Base-by-base conservation (phyloP, 129 eudicot genomes). In the Logfia minima region DNA sequence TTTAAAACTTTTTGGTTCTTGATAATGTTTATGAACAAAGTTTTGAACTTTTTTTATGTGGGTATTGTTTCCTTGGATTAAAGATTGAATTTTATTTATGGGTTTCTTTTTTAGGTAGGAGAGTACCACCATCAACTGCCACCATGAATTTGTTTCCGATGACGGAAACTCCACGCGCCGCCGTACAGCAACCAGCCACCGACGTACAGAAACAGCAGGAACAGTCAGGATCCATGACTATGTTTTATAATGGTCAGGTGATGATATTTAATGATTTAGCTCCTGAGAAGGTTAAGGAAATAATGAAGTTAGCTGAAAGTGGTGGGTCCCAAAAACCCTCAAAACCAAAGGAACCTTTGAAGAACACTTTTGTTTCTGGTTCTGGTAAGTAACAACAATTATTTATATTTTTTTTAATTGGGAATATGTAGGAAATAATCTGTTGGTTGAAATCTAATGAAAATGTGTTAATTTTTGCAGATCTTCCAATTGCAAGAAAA, bases 401-500 rank as follows among this genome's bases (percentile, higher is more conserved):
- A 22, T 48, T 48, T 62, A 8, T 4, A 5, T 64, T 17, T 26
- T 22, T 53, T 14, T 5, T 2, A 45, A 7, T 69, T 21, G 41
- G n/a, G 13, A 22, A 6, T 5, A 23, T 37, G 5, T 1, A 17
- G 23, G 39, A 72, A 41, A 3, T 62, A 9, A 11, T 71, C 35
- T 51, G 0, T 24, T 31, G 24, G 17, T 66, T 29, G 26, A 32
- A 75, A 67, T 26, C 16, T 39, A 16, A 74, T 32, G 62, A 16
- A 55, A 18, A 6, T 68, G 72, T 4, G 37, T 70, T 32, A 3
- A 3, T 70, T 61, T 64, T 4, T 26, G 39, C 84, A 87, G 98
- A 90, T 89, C 88, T 93, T 75, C 98, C 98, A 6, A 88, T 93
- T 79, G 95, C 92, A 13, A 93, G 98, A 87, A 90, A 88, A 79